These are phyloP conservation scores for Xylaria telfairii DNA, from an alignment of 495 filamentous ascomycete genomes.

Conservation along the genomic window DNA sequence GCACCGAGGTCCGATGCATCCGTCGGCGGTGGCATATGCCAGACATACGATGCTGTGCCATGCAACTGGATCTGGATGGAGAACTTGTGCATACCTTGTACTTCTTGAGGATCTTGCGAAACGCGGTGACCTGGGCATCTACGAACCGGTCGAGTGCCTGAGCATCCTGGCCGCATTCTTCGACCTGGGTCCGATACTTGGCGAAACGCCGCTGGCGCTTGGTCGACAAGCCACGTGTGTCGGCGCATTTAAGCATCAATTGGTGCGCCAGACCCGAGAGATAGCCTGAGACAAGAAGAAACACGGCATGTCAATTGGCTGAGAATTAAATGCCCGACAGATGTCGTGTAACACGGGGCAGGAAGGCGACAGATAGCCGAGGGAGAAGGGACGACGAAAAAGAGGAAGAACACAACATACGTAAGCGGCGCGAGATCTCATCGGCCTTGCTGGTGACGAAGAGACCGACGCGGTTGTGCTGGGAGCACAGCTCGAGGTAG, in stretches of 20 bases:
- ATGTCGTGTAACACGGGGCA: background rate
- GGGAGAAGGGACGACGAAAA: background rate
- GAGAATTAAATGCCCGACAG: background rate
- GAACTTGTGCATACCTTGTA: conserved; percentile 54
- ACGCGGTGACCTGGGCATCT: conserved; percentile 66
- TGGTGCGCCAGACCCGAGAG: conserved; percentile 58
- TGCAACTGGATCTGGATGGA: background rate
- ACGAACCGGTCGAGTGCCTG: conserved; percentile 66
- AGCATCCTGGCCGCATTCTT: conserved; percentile 67
- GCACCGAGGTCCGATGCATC: background rate
- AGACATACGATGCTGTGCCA: background rate
- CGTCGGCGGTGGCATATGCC: conserved; percentile 3
- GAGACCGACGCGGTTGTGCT: conserved; percentile 71
- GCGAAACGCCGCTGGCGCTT: conserved; percentile 52
- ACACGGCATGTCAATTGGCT: conserved; percentile 18
- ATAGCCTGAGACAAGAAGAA: conserved; percentile 46
- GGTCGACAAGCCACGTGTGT: conserved; percentile 39
- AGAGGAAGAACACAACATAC: conserved; percentile 45
- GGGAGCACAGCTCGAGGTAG: conserved; percentile 63
- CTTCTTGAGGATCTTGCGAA: conserved; percentile 78
- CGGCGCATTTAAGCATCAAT: conserved; percentile 50
- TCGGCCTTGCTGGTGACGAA: conserved; percentile 76
- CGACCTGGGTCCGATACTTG: conserved; percentile 54
- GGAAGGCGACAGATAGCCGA: background rate
- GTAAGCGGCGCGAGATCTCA: conserved; percentile 66